Base-by-base conservation (phyloP, 2,329 filamentous ascomycete genomes). In the Chalaropsis thielavioides region DNA sequence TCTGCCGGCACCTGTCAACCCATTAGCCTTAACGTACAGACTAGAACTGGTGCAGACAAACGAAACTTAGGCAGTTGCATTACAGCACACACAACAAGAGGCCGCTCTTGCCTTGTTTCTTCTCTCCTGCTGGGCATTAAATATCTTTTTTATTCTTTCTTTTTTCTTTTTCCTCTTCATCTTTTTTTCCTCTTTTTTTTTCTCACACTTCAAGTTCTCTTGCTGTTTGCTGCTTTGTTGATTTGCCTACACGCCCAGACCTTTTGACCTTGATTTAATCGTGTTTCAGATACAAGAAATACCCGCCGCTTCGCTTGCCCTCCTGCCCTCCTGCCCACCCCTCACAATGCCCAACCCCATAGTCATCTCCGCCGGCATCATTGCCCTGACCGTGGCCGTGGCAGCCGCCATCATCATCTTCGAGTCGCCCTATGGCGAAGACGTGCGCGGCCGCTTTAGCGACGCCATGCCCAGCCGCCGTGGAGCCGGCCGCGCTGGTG, bases 371-470 rank as follows among this genome's bases (percentile, higher is more conserved):
- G 82, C 78, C 69, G 82, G 81, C 76, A 76, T 82, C 60, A 78
- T 83, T 68, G 82, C 80, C 74, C 76, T 82, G 41, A 79, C 81
- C 38, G 77, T 84, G 66, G 81, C 80, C 64, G 78, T 83, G 66
- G 81, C 81, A 31, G 79, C 81, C 41, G 81, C 81, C 66, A 79
- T 84, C 67, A 81, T 81, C 68, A 77, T 86, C 67, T 86, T 86
- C 75, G 83, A 87, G 72, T 83, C 79, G 24, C 83, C 83, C 69
- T 81, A 82, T 70, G 80, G 83, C 68, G 80, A 83, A 68, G 80
- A 85, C 71, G 76, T 85, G 66, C 82, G 83, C 67, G 80, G 83
- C 67, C 79, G 81, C 67, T 82, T 87, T 70, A 82, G 83, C 69
- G 71, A 85, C 49, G 82, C 83, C 61, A 73, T 86, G 15, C 49